Base-by-base conservation (phyloP, 495 filamentous ascomycete species). In the Apodospora peruviana region DNA sequence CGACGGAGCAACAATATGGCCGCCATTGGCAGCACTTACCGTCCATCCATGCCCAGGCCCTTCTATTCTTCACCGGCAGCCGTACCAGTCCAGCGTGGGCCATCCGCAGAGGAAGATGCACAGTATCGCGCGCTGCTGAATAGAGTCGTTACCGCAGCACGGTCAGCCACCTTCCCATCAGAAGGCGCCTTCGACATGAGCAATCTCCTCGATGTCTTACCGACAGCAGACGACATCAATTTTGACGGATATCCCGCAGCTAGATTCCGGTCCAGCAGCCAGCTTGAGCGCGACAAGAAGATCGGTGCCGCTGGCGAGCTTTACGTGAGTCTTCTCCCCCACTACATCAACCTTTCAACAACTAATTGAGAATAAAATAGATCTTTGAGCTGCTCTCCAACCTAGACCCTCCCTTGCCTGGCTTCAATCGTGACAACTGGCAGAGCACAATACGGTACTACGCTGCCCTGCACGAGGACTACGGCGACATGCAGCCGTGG, bases 251-350 rank as follows among this genome's bases (percentile, higher is more conserved):
- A 41, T 2, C 52, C 55, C 9, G 45, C 47, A 38, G n/a, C 48
- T 25, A 19, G 51, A 12, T 39, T 60, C 40, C 46, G 55, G n/a
- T 52, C 55, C 2, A 48, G 23, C 17, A 39, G 39, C 10, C 58
- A 63, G 45, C 40, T 69, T 3, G 64, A 65, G 34, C 55, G 67
- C 17, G 62, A 71, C 48, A 63, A 45, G 45, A 64, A 60, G 40
- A 59, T 76, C 40, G 73, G 71, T 11, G 71, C 73, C 0, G 71
- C 70, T 2, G 73, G 73, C 10, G 73, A 76, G 45, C 57, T 76
- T n/a, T 74, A 66, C 43, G 72, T 73, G 53, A 58, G 69, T 47
- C 5, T 38, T 16, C 2, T 38, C 2, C 18, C 36, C 39, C 18
- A 40, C n/a, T 14, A n/a, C 34, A 48, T 29, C n/a, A n/a, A 29